phyloP scores from a whole-genome alignment of 192 early-diverging fungal species.

The Coemansia sp. region DNA sequence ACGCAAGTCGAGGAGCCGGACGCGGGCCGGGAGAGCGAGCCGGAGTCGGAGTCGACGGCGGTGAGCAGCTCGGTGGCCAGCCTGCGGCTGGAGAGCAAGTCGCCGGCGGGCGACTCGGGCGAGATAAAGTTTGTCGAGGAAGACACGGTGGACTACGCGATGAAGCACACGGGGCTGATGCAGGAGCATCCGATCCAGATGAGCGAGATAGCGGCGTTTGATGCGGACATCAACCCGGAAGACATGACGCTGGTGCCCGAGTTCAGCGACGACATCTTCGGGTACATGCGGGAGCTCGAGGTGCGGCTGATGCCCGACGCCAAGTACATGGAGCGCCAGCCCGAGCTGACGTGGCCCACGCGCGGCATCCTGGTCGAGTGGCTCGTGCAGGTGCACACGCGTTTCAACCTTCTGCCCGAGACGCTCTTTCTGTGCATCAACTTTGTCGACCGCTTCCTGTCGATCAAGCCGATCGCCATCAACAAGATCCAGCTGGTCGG shows the following conservation, averaged over 20 bases:
- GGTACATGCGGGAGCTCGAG: slow-evolving; percentile 62
- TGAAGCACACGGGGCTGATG: slow-evolving; percentile 35
- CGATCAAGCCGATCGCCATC: slow-evolving; percentile 42
- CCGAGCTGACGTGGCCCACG: slow-evolving; percentile 52
- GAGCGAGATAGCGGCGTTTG: slow-evolving; percentile 44
- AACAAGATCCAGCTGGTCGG: slow-evolving; percentile 60
- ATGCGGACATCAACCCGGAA: slow-evolving; percentile 54
- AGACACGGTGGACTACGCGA: slow-evolving; percentile 45
- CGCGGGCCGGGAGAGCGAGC: not conserved
- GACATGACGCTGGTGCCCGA: slow-evolving; percentile 58
- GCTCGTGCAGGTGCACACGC: slow-evolving; percentile 58
- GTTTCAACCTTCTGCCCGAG: slow-evolving; percentile 61
- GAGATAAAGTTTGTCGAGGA: slow-evolving; percentile 40
- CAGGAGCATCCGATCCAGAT: slow-evolving; percentile 34
- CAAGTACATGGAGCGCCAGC: slow-evolving; percentile 54
- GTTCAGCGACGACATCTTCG: slow-evolving; percentile 63
- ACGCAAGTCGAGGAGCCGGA: slow-evolving; percentile 3
- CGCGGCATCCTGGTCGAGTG: slow-evolving; percentile 58
- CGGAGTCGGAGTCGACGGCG: not conserved
- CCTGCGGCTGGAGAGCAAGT: no score
- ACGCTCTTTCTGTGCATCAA: slow-evolving; percentile 59
- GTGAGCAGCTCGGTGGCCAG: not conserved
- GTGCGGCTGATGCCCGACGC: slow-evolving; percentile 54
- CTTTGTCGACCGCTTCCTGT: slow-evolving; percentile 61
- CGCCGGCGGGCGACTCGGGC: not conserved